phyloP scores from a whole-genome alignment of 1,284 basidiomycete species.

The Malassezia cuniculi region DNA sequence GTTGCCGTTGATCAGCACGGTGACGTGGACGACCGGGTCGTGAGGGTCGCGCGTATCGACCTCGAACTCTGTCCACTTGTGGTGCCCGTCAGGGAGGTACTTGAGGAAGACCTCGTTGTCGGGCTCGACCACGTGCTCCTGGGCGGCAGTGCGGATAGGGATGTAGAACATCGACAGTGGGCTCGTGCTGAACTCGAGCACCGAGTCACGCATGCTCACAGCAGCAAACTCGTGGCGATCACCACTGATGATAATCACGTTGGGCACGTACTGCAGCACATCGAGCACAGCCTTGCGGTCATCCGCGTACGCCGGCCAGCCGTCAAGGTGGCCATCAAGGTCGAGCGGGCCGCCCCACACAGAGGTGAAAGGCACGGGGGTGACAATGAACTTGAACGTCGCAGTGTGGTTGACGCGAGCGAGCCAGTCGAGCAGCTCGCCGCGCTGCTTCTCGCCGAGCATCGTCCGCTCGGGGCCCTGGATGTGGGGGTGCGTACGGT shows the following conservation, averaged over 20 bases:
- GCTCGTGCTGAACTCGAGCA: constrained; percentile 54
- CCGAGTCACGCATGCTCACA: constrained; percentile 43
- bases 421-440: constrained; percentile 56
- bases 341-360: constrained; percentile 54
- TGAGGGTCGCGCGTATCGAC: constrained; percentile 57
- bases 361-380: constrained; percentile 64
- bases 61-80: constrained; percentile 55
- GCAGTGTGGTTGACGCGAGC: constrained; percentile 58
- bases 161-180: constrained; percentile 52
- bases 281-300: constrained; percentile 50
- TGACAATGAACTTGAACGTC: constrained; percentile 68
- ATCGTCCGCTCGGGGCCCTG: constrained; percentile 54
- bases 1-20: constrained; percentile 55
- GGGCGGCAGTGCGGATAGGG: constrained; percentile 39
- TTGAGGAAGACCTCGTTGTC: constrained; percentile 57
- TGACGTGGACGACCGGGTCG: constrained; percentile 50
- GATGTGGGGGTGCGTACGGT: constrained; percentile 50
- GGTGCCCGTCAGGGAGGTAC: constrained; percentile 47
- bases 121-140: constrained; percentile 47
- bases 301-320: constrained; percentile 57
- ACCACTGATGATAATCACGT: constrained; percentile 52
- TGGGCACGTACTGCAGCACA: constrained; percentile 53
- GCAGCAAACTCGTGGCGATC: constrained; percentile 71
- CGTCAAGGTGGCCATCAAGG: constrained; percentile 54
- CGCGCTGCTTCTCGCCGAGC: constrained; percentile 60